phyloP scores from a whole-genome alignment of 1,284 basidiomycete genomes.

The Pseudozyma thailandica region DNA sequence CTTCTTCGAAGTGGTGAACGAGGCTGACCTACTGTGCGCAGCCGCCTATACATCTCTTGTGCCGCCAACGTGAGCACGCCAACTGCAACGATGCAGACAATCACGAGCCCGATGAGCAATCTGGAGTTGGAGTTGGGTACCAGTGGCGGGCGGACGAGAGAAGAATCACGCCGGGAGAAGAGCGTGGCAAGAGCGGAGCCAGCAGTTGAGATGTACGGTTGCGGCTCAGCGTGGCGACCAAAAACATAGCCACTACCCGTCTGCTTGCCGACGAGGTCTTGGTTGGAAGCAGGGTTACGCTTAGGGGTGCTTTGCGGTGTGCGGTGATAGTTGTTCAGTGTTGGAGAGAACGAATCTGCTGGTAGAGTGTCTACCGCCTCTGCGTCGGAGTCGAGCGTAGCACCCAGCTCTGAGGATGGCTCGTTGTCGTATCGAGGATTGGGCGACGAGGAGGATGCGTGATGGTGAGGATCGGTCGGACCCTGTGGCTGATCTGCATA shows the following conservation, averaged over 20 bases:
- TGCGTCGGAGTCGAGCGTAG: background rate
- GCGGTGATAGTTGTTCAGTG: constrained; percentile 2
- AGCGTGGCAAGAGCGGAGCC: constrained; percentile 30
- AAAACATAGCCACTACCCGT: constrained; percentile 47
- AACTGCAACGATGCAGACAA: constrained; percentile 44
- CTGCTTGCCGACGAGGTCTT: constrained; percentile 39
- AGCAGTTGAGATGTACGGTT: constrained; percentile 18
- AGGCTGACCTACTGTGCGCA: constrained; percentile 14
- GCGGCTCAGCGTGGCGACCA: constrained; percentile 16
- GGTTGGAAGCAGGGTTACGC: constrained; percentile 8
- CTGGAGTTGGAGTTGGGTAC: constrained; percentile 49
- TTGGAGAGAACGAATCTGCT: constrained; percentile 1
- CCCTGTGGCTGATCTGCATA: constrained; percentile 19
- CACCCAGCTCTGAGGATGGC: constrained; percentile 1
- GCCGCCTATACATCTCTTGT: constrained; percentile 31
- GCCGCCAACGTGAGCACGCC: constrained; percentile 35
- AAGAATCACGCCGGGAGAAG: constrained; percentile 31
- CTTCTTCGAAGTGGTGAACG: constrained; percentile 36
- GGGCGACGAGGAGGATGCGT: constrained; percentile 1
- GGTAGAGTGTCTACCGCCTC: background rate
- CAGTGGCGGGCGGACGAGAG: constrained; percentile 40
- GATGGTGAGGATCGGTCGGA: background rate
- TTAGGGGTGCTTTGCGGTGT: background rate
- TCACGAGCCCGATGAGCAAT: constrained; percentile 37
- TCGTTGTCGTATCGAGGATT: background rate